Conservation (phyloP, 2,329 filamentous ascomycete species). For the Aaosphaeria arxii region DNA sequence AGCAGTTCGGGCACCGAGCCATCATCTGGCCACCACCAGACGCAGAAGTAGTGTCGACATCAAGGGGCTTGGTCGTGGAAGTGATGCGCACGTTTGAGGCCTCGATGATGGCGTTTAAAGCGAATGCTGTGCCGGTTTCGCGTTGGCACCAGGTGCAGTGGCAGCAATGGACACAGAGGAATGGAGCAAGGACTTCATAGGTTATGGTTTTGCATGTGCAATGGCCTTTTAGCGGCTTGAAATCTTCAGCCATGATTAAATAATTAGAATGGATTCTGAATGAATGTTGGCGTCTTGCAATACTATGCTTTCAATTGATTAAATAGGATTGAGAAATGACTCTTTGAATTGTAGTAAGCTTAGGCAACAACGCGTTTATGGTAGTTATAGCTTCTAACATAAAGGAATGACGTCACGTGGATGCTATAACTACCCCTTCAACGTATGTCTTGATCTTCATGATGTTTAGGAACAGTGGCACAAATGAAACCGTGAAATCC, state of each 20-base stretch:
- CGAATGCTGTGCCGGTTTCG: constrained; percentile 40
- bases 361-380: too few relatives aligned
- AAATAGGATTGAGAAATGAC: too few relatives aligned
- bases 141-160: constrained; percentile 48
- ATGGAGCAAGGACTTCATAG: constrained; percentile 1
- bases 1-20: constrained; percentile 43
- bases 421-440: too few relatives aligned
- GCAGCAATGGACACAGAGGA: constrained; percentile 36
- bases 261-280: too few relatives aligned
- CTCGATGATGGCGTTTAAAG: constrained; percentile 41
- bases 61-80: constrained; percentile 20
- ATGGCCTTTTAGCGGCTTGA: neutral
- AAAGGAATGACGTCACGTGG: too few relatives aligned
- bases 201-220: constrained; percentile 4
- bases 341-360: too few relatives aligned
- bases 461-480: too few relatives aligned
- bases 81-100: constrained; percentile 1
- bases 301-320: too few relatives aligned
- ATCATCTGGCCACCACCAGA: constrained; percentile 38
- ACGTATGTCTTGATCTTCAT: too few relatives aligned
- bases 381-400: too few relatives aligned
- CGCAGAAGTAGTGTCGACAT: constrained; percentile 25
- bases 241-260: neutral
- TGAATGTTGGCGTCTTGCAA: too few relatives aligned
- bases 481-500: too few relatives aligned